Base-by-base conservation (phyloP, 257 asterid genomes). In the Jacaranda copaia region DNA sequence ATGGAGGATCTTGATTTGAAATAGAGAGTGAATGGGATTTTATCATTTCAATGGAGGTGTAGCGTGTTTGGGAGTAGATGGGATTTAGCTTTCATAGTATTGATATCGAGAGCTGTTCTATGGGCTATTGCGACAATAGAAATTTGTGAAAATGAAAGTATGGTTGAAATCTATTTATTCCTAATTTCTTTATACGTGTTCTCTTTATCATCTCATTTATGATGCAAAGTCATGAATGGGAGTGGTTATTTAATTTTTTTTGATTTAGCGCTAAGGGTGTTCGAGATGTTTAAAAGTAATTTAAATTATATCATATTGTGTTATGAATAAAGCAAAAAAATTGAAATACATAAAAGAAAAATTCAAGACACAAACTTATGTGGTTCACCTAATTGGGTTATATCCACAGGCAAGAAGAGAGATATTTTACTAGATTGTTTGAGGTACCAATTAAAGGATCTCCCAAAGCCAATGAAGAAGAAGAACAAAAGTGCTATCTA, bases 31-130 rank as follows among this genome's bases (percentile, higher is more conserved):
- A 1, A 57, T 57, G 35, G 35, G 63, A 19, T 4, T 57, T 57
- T 57, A 58, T 7, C 9, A 53, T n/a, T 56, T 16, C 32, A 59
- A 4, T 25, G 66, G 40, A 5, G 66, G 40, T 25, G 15, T 25
- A 2, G 32, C 32, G 32, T 25, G 32, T 25, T 25, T 25, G 5
- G 6, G 66, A 35, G 66, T 59, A 59, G 66, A n/a, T 59, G 66
- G 63, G 66, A 59, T 20, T 20, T 59, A 59, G 66, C 66, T 59
- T 59, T 59, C 66, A 32, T 0, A 6, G 42, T 59, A 11, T 59
- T 59, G 2, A 25, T 25, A 25, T 25, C 5, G 14, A 14, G 64
- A 18, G 64, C 64, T 1, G 12, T 13, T 12, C 11, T 46, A 13
- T 1, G n/a, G n/a, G 15, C 55, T 10, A n/a, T 49, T 49, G 3